phyloP scores from a whole-genome alignment of 2,329 filamentous ascomycete genomes.

The Fusarium tjaetaba region DNA sequence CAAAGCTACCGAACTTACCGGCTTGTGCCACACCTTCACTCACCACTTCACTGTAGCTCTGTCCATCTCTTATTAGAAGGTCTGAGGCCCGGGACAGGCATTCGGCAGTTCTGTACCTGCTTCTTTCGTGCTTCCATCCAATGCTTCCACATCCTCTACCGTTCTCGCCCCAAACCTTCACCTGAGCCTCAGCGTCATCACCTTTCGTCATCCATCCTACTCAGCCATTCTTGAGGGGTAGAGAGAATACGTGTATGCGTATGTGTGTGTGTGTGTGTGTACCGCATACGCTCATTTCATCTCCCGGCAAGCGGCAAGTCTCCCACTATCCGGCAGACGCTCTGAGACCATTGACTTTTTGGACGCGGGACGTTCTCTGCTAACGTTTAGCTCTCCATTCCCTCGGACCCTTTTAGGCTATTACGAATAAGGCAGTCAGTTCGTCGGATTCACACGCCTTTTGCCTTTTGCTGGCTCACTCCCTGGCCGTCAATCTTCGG shows the following conservation, averaged over 20 bases:
- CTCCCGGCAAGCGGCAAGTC: background rate
- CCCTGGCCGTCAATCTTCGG: slow-evolving; percentile 7
- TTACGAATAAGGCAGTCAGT: slow-evolving; percentile 24
- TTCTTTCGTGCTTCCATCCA: slow-evolving; percentile 28
- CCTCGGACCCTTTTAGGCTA: slow-evolving; percentile 20
- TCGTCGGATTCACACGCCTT: slow-evolving; percentile 7
- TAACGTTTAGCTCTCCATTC: slow-evolving; percentile 10
- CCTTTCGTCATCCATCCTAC: slow-evolving; percentile 28
- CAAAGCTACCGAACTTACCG: slow-evolving; percentile 8
- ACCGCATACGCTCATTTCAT: background rate
- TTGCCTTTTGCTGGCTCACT: background rate
- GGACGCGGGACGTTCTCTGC: background rate
- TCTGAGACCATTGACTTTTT: background rate
- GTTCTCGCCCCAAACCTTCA: background rate
- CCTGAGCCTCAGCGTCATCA: background rate
- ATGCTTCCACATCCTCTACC: background rate
- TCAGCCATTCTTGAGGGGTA: slow-evolving; percentile 14
- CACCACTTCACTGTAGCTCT: background rate
- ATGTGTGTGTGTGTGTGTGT: background rate
- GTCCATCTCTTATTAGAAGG: background rate
- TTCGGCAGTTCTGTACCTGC: slow-evolving; percentile 35
- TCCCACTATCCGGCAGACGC: slow-evolving; percentile 13
- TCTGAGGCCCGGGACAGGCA: slow-evolving; percentile 8
- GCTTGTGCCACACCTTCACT: slow-evolving; percentile 20
- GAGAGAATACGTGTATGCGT: background rate